Percentiles rank a stretch among this genome's conserved stretches.
Evolutionary conservation across 1,284 basidiomycete genomes (phyloP).

Genomic region (Papiliotrema flavescens): DNA sequence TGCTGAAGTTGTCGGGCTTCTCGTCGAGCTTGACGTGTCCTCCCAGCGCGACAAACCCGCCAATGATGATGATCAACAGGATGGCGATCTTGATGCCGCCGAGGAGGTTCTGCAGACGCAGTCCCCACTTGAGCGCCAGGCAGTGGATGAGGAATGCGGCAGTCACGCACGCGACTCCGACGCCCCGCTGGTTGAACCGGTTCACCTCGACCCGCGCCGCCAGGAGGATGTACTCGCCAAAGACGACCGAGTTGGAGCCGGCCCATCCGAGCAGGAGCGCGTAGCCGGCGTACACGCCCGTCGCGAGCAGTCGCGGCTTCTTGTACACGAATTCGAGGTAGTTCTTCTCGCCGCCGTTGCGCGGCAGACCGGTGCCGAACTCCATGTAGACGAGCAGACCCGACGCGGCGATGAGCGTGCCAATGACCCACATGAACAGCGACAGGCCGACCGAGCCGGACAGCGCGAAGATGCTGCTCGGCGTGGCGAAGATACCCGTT

Average conservation of each 20-base stretch:
- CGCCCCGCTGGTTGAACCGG: background rate
- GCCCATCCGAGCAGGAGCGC: background rate
- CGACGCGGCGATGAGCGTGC: background rate
- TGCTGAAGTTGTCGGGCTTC: constrained; percentile 53
- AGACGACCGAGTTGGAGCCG: background rate
- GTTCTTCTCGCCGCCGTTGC: background rate
- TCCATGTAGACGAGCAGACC: background rate
- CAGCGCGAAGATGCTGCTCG: background rate
- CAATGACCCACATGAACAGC: background rate
- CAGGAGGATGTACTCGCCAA: background rate
- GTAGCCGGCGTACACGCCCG: background rate
- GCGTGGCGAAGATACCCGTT: background rate
- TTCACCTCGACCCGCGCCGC: background rate
- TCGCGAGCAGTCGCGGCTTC: background rate
- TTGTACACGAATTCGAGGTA: constrained; percentile 1
- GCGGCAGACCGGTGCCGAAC: background rate
- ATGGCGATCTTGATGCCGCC: background rate
- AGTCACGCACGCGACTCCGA: background rate
- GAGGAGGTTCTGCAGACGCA: background rate
- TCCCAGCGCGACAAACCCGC: constrained; percentile 54
- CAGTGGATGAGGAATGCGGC: background rate
- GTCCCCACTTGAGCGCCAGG: background rate
- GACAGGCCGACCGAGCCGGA: background rate
- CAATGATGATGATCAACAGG: constrained; percentile 36
- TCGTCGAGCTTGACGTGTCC: constrained; percentile 50